Evolutionary conservation across 306 rosid species (phyloP).

Genomic region (Gleditsia sinensis): DNA sequence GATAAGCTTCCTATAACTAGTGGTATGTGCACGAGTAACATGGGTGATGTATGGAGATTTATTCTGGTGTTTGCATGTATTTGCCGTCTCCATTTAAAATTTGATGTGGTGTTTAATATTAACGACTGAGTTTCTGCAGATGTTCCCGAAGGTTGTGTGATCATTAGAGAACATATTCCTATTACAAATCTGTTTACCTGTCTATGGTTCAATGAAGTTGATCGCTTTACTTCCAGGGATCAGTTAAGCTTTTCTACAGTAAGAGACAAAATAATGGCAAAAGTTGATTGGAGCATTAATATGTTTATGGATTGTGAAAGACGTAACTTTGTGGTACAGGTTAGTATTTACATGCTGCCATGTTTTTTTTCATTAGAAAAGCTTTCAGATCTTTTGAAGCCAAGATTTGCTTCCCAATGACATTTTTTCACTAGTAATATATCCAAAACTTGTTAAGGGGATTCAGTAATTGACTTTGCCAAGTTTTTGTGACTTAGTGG

Average conservation of each 20-base stretch:
- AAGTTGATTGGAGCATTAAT: slow-evolving; percentile 70
- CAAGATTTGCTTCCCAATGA: not conserved
- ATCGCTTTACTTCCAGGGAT: slow-evolving; percentile 95
- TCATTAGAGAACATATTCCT: slow-evolving; percentile 88
- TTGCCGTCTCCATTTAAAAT: slow-evolving; percentile 16
- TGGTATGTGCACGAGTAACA: slow-evolving; percentile 60
- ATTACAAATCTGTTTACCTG: slow-evolving; percentile 94
- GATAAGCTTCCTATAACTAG: slow-evolving; percentile 91
- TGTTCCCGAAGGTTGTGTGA: slow-evolving; percentile 97
- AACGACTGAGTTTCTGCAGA: slow-evolving; percentile 62
- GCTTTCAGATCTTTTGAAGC: slow-evolving; percentile 4
- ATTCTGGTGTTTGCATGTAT: slow-evolving; percentile 15
- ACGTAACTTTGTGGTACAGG: slow-evolving; percentile 95
- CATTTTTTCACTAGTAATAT: not conserved
- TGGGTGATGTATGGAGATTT: slow-evolving; percentile 26
- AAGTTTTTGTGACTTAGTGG: not conserved
- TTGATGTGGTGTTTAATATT: slow-evolving; percentile 15
- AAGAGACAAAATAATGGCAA: slow-evolving; percentile 83
- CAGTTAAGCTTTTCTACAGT: slow-evolving; percentile 93
- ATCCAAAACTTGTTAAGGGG: not conserved
- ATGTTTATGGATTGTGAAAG: slow-evolving; percentile 97
- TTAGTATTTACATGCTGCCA: slow-evolving; percentile 35
- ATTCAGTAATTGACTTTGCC: not conserved
- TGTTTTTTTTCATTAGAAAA: slow-evolving; percentile 10
- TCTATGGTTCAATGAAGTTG: slow-evolving; percentile 98